A percentile compares a stretch with the other conserved stretches of the same genome.
Evolutionary conservation across 2,329 filamentous ascomycete genomes (phyloP).

Genomic region (Beauveria sp.): DNA sequence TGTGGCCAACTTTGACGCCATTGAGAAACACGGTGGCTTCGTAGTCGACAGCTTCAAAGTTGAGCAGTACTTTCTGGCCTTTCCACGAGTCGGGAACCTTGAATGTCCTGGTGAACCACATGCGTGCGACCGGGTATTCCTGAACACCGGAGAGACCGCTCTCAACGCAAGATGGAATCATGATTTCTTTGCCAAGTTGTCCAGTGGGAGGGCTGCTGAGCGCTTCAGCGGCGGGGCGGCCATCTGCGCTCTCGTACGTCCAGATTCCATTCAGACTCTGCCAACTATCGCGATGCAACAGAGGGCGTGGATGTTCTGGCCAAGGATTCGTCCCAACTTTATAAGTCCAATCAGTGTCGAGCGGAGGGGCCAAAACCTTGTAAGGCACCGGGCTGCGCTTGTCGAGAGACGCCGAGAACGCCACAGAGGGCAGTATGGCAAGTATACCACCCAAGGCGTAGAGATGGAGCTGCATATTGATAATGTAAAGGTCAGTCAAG

Average conservation of each 20-base stretch:
- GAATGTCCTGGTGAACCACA: constrained; percentile 47
- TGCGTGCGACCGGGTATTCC: constrained; percentile 31
- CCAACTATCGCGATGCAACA: constrained; percentile 46
- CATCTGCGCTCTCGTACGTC: constrained; percentile 37
- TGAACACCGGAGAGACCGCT: constrained; percentile 43
- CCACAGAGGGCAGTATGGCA: neutral
- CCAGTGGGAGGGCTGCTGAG: constrained; percentile 17
- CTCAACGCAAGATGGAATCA: constrained; percentile 37
- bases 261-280: constrained; percentile 52
- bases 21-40: constrained; percentile 53
- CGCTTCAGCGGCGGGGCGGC: constrained; percentile 12
- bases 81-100: constrained; percentile 40
- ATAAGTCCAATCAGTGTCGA: constrained; percentile 42
- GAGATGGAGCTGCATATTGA: neutral
- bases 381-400: constrained; percentile 19
- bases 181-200: constrained; percentile 30
- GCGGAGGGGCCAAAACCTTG: constrained; percentile 27
- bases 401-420: neutral
- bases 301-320: constrained; percentile 51
- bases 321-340: constrained; percentile 42
- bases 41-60: constrained; percentile 54
- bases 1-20: constrained; percentile 40
- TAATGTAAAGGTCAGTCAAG: neutral
- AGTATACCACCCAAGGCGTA: neutral
- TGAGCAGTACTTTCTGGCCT: constrained; percentile 37